Evolutionary conservation across 2,329 filamentous ascomycete species (phyloP).

Genomic region (Colletotrichum siamense): DNA sequence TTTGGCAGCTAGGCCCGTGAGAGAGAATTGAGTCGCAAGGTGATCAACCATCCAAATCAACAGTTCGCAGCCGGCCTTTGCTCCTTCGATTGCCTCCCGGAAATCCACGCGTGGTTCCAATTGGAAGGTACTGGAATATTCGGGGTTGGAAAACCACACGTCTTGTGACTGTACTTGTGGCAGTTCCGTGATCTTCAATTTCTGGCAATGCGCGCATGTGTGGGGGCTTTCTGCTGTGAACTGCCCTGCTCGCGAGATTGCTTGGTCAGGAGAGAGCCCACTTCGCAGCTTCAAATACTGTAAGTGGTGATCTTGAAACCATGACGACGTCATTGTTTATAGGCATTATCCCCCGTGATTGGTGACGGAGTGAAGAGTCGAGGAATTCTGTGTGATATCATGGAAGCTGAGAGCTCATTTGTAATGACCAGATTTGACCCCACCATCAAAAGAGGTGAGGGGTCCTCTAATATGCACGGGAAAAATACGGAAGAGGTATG

Average conservation of each 20-base stretch:
- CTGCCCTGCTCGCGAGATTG: background rate
- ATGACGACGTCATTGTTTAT: background rate
- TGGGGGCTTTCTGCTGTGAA: background rate
- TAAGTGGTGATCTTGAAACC: background rate
- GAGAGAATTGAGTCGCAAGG: background rate
- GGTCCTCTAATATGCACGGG: background rate
- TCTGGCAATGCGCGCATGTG: background rate
- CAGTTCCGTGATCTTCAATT: background rate
- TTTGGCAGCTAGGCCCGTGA: background rate
- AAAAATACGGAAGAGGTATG: background rate
- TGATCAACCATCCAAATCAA: background rate
- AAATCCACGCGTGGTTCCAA: background rate
- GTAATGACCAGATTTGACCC: background rate
- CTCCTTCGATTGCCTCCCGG: background rate
- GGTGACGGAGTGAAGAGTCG: background rate
- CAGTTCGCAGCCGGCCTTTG: background rate
- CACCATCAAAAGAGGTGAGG: background rate
- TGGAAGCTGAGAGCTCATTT: background rate
- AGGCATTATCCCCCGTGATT: background rate
- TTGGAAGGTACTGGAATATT: background rate
- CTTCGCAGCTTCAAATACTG: background rate
- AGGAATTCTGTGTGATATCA: background rate
- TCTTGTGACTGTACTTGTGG: background rate
- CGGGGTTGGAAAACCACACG: background rate
- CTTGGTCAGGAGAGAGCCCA: background rate